Evolutionary conservation across 2,329 filamentous ascomycete species (phyloP).

Genomic region (Truncatella angustata): DNA sequence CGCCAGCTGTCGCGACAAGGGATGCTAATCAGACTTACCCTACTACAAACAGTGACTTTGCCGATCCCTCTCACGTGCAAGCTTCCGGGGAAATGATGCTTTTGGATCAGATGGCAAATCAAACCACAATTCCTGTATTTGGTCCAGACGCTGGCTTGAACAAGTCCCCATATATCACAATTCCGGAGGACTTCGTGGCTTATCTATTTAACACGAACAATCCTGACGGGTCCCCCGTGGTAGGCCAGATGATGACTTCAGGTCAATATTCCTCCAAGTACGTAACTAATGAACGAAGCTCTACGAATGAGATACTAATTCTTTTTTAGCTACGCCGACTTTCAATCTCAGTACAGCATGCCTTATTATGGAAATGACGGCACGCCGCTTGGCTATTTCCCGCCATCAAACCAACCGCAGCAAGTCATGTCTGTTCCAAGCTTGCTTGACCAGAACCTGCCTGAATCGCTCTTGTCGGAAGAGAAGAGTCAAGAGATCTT

Average conservation of each 20-base stretch:
- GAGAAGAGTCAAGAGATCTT: constrained; percentile 83
- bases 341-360: constrained; percentile 46
- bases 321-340: constrained; percentile 50
- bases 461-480: constrained; percentile 79
- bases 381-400: constrained; percentile 53
- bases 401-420: constrained; percentile 55
- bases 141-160: constrained; percentile 75
- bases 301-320: too few relatives aligned
- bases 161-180: constrained; percentile 78
- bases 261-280: constrained; percentile 47
- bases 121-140: constrained; percentile 80
- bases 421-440: constrained; percentile 91
- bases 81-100: constrained; percentile 55
- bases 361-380: constrained; percentile 50
- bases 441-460: constrained; percentile 75
- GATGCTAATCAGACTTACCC: constrained; percentile 38
- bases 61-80: constrained; percentile 41
- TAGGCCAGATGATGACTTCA: constrained; percentile 49
- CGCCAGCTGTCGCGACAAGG: constrained; percentile 32
- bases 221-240: constrained; percentile 49
- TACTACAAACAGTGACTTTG: constrained; percentile 41
- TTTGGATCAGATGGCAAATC: constrained; percentile 60
- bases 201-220: constrained; percentile 76
- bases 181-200: constrained; percentile 83
- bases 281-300: too few relatives aligned